A percentile compares a stretch with the other conserved stretches of the same genome.
Evolutionary conservation across 208 protist genomes (phyloP).

Genomic region (Zelonia costaricensis): DNA sequence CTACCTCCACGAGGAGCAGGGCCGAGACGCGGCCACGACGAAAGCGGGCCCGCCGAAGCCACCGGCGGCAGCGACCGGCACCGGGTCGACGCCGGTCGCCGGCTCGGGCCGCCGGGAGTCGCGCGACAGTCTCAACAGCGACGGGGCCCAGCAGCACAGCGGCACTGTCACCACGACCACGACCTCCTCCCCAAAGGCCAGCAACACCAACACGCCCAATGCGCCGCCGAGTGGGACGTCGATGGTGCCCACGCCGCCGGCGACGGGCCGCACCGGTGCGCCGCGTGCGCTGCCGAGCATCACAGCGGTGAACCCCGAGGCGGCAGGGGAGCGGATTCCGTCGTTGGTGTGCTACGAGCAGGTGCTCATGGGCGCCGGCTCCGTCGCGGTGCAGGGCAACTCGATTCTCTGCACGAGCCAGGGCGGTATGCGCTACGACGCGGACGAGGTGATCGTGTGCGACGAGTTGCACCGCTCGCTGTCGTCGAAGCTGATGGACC

Average conservation of each 20-base stretch:
- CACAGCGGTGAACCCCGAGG: slow-evolving; percentile 9
- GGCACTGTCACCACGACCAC: no score
- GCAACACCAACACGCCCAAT: background rate
- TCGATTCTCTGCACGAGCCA: slow-evolving; percentile 56
- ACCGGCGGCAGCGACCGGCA: background rate
- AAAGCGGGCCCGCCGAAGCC: background rate
- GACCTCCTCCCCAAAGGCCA: background rate
- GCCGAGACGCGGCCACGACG: slow-evolving; percentile 6
- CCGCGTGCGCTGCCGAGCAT: slow-evolving; percentile 21
- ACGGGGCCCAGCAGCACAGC: no score
- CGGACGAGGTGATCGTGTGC: slow-evolving; percentile 67
- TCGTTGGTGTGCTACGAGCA: slow-evolving; percentile 71
- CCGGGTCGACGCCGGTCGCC: background rate
- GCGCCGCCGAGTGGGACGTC: background rate
- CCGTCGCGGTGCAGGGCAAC: slow-evolving; percentile 58
- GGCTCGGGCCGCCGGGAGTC: no score
- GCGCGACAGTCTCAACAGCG: no score
- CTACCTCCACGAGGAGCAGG: slow-evolving; percentile 56
- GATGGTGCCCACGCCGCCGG: background rate
- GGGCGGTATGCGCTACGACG: slow-evolving; percentile 59
- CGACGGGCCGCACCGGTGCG: background rate
- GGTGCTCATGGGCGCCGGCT: slow-evolving; percentile 61
- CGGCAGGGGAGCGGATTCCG: slow-evolving; percentile 29
- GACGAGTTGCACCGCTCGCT: slow-evolving; percentile 39
- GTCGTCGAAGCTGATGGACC: slow-evolving; percentile 56